Percentiles rank a stretch among this genome's conserved stretches.
These are phyloP conservation scores for Saururus chinensis DNA, from an alignment of 164 flowering plant species.

Conservation along the genomic window DNA sequence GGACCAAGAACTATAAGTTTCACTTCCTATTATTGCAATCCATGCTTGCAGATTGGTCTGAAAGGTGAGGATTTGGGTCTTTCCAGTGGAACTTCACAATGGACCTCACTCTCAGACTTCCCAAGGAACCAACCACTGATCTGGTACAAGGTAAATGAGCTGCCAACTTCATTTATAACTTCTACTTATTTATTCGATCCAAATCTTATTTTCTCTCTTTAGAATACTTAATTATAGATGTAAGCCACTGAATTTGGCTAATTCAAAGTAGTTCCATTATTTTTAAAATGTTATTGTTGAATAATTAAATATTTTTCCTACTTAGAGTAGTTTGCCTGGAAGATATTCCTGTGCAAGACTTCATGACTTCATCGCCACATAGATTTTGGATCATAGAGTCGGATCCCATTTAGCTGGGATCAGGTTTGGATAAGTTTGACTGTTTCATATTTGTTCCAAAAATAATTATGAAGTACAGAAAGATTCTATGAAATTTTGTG, in stretches of 20 bases:
- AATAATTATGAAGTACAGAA: background rate
- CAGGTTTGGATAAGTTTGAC: background rate
- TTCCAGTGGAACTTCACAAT: slow-evolving; percentile 43
- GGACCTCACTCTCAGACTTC: slow-evolving; percentile 48
- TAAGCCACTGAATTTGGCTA: too few relatives aligned
- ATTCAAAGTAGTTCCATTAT: too few relatives aligned
- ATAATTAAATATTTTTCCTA: too few relatives aligned
- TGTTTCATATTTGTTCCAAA: background rate
- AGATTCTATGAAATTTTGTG: background rate
- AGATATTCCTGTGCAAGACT: background rate
- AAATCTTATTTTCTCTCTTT: too few relatives aligned
- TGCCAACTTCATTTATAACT: too few relatives aligned
- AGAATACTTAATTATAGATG: too few relatives aligned
- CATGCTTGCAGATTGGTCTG: slow-evolving; percentile 58
- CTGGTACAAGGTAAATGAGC: slow-evolving; percentile 80
- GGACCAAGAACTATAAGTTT: background rate
- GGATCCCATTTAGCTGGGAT: background rate
- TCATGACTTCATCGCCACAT: background rate
- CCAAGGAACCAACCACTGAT: slow-evolving; percentile 67
- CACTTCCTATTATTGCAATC: background rate
- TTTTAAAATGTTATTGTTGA: too few relatives aligned
- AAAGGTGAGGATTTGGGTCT: slow-evolving; percentile 78
- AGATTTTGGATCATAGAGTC: background rate
- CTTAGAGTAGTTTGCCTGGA: background rate
- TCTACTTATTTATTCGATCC: background rate